A percentile compares a stretch with the other conserved stretches of the same genome.
These are phyloP conservation scores for Pseudohalonectria lignicola DNA, from an alignment of 2,329 filamentous ascomycete genomes.

Conservation along the genomic window DNA sequence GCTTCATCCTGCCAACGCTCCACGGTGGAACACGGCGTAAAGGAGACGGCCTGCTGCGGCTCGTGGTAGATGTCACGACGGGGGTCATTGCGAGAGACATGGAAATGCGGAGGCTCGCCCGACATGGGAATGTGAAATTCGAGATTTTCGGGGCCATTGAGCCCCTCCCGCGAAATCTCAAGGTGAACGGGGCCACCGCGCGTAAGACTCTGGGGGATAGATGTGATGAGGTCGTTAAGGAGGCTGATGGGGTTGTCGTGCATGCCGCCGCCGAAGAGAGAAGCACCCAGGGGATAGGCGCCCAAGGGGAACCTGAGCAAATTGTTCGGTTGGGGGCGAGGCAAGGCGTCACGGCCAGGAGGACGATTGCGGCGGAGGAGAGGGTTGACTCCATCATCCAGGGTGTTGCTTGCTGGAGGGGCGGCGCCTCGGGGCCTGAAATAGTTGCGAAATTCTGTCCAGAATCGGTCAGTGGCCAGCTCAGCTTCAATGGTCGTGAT, in stretches of 20 bases:
- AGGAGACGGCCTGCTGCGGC: slow-evolving; percentile 65
- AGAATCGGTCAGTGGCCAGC: too few species aligned
- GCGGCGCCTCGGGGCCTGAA: slow-evolving; percentile 41
- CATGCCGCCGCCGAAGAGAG: slow-evolving; percentile 30
- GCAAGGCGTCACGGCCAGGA: slow-evolving; percentile 29
- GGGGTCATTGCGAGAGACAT: not conserved
- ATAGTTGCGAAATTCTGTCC: slow-evolving; percentile 36
- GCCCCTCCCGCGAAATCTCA: slow-evolving; percentile 40
- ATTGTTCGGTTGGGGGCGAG: slow-evolving; percentile 26
- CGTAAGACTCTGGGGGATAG: slow-evolving; percentile 17
- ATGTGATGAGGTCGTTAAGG: slow-evolving; percentile 45
- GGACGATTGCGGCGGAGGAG: slow-evolving; percentile 57
- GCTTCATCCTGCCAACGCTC: slow-evolving; percentile 85
- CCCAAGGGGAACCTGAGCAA: not conserved
- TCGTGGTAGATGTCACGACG: slow-evolving; percentile 38
- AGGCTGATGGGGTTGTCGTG: slow-evolving; percentile 45
- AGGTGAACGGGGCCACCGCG: slow-evolving; percentile 33
- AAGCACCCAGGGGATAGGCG: slow-evolving; percentile 42
- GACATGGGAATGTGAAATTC: slow-evolving; percentile 35
- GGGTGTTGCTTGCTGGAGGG: slow-evolving; percentile 39
- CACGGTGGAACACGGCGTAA: slow-evolving; percentile 59
- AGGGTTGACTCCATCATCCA: slow-evolving; percentile 79
- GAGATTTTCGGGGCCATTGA: slow-evolving; percentile 33
- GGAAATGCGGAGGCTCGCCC: slow-evolving; percentile 1
- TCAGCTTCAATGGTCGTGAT: too few species aligned